Evolutionary conservation across 768 basidiomycete species (phyloP).

Genomic region (Rhodosporidiobolus sp.): DNA sequence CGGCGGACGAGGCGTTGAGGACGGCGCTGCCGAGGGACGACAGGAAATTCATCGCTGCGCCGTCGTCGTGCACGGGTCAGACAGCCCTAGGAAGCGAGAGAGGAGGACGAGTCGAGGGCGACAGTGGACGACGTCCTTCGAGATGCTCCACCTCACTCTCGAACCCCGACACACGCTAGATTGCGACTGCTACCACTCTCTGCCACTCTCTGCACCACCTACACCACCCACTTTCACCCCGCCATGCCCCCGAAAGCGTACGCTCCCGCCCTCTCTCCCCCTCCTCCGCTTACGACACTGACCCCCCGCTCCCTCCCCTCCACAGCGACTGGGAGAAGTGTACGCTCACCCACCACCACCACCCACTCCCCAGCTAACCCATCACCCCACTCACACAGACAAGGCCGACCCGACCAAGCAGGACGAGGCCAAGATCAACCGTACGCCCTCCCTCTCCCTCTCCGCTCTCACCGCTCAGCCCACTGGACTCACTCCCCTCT

Average conservation of each 20-base stretch:
- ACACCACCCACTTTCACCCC: neutral
- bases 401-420: slow-evolving; percentile 83
- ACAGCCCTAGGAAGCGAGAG: neutral
- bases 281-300: slow-evolving; percentile 18
- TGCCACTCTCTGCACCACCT: neutral
- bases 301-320: neutral
- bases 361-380: neutral
- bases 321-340: slow-evolving; percentile 98
- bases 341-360: slow-evolving; percentile 49
- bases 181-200: too few species aligned
- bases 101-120: too few species aligned
- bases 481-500: neutral
- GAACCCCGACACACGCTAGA: neutral
- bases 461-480: too few species aligned
- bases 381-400: slow-evolving; percentile 53
- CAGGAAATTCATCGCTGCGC: slow-evolving; percentile 31
- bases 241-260: slow-evolving; percentile 92
- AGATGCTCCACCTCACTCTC: neutral
- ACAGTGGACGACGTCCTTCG: neutral
- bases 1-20: slow-evolving; percentile 22
- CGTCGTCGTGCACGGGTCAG: neutral
- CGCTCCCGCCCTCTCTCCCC: slow-evolving; percentile 47
- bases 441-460: neutral
- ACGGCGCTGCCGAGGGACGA: slow-evolving; percentile 25
- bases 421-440: slow-evolving; percentile 82